These are phyloP conservation scores for Scenedesmus sp. DNA, from an alignment of 163 green algal genomes.

Conservation along the genomic window DNA sequence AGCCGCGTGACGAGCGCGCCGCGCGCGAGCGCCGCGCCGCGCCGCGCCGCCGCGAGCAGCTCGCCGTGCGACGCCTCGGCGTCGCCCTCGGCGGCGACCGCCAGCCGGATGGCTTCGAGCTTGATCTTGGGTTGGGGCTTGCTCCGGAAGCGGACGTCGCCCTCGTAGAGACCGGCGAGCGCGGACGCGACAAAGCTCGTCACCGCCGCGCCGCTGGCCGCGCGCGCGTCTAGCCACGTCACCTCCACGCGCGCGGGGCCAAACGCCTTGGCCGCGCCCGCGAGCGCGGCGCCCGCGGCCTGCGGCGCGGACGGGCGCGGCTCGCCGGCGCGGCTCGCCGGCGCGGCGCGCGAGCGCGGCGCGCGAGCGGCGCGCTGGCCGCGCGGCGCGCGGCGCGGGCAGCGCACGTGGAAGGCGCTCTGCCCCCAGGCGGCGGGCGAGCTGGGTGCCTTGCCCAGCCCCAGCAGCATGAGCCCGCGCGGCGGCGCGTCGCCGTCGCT, in stretches of 20 bases:
- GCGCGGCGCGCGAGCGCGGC: too few species aligned
- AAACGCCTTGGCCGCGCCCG: conserved; percentile 20
- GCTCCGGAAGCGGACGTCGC: conserved; percentile 12
- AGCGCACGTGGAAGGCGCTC: conserved; percentile 8
- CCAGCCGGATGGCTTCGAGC: not conserved
- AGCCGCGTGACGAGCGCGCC: conserved; percentile 57
- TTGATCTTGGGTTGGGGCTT: conserved; percentile 31
- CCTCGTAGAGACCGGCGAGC: conserved; percentile 20
- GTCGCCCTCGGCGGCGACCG: not conserved
- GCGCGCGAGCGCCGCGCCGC: conserved; percentile 3
- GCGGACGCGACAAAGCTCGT: conserved; percentile 12
- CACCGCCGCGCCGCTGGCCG: not conserved
- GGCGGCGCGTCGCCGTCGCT: too few species aligned
- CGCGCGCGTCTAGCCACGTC: not conserved
- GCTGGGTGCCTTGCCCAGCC: conserved; percentile 13
- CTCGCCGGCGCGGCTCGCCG: too few species aligned
- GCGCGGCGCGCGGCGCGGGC: too few species aligned
- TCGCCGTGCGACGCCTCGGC: not conserved
- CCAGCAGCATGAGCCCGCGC: conserved; percentile 34
- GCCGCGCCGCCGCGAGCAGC: not conserved
- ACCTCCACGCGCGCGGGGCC: not conserved
- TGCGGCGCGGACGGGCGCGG: too few species aligned
- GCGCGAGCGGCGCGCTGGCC: not conserved
- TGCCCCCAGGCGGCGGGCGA: conserved; percentile 7
- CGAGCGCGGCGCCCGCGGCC: conserved; percentile 29